Conservation (phyloP, 2,329 filamentous ascomycete genomes). For the Verticillium isaacii region DNA sequence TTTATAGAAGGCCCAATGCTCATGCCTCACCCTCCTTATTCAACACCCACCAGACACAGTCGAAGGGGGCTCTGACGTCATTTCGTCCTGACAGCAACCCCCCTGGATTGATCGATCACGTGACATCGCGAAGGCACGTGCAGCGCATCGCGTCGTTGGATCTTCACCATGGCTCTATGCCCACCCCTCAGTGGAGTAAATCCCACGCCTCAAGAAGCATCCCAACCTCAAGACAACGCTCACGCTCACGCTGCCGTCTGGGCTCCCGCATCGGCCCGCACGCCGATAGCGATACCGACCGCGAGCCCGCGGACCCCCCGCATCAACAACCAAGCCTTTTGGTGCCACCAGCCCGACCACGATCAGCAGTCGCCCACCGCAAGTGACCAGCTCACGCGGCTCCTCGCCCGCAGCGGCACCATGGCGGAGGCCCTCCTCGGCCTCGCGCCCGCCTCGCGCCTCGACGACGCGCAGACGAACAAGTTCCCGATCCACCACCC, state of each 20-base stretch:
- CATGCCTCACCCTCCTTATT: no score
- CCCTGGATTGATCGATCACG: no score
- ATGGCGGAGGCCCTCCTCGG: constrained; percentile 22
- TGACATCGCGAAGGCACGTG: no score
- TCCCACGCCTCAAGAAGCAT: no score
- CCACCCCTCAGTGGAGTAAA: neutral
- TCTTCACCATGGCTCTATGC: neutral
- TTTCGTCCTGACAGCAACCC: no score
- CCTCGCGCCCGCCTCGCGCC: constrained; percentile 7
- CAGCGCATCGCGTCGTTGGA: neutral
- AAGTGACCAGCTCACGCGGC: neutral
- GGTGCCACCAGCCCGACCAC: constrained; percentile 1
- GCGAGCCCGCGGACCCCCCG: neutral
- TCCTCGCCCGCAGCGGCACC: constrained; percentile 2
- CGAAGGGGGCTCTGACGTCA: no score
- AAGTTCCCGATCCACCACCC: constrained; percentile 27
- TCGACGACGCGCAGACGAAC: constrained; percentile 20
- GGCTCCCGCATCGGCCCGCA: no score
- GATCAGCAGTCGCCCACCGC: constrained; percentile 10
- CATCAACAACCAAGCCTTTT: neutral
- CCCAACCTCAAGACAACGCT: no score
- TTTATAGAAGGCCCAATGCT: no score
- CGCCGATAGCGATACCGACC: no score
- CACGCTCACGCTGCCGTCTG: no score
- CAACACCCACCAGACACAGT: no score